Evolutionary conservation across 208 protist genomes (phyloP).

Genomic region (Leishmania amazonensis): DNA sequence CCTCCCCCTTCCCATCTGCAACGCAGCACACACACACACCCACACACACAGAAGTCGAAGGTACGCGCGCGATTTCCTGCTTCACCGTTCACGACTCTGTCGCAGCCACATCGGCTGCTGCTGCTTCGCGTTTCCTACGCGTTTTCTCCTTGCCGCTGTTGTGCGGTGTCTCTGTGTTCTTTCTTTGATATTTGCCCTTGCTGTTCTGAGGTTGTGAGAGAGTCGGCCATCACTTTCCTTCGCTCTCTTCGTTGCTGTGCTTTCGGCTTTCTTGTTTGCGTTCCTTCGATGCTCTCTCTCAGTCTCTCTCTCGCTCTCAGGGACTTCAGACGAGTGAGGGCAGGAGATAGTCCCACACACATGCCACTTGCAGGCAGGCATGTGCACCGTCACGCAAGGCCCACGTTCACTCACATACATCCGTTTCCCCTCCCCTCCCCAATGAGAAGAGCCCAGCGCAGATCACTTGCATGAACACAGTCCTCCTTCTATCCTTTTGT

Average conservation of each 20-base stretch:
- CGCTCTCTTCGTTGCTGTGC: conserved; percentile 6
- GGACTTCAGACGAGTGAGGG: neutral
- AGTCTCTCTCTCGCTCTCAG: neutral
- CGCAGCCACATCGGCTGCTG: neutral
- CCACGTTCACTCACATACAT: neutral
- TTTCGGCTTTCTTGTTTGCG: neutral
- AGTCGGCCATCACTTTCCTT: neutral
- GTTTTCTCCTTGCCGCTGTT: neutral
- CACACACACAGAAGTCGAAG: neutral
- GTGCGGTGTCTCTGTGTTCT: neutral
- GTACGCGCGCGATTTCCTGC: conserved; percentile 5
- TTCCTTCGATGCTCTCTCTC: neutral
- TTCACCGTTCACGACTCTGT: neutral
- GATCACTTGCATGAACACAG: neutral
- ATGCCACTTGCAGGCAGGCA: neutral
- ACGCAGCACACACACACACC: neutral
- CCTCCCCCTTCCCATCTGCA: neutral
- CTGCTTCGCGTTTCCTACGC: neutral
- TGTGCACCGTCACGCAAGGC: neutral
- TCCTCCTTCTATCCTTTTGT: neutral
- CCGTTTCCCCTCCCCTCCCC: neutral
- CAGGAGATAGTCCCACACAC: neutral
- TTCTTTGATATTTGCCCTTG: neutral
- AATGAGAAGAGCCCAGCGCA: neutral
- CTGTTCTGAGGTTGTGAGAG: neutral